Conservation (phyloP, 1,284 basidiomycete genomes). For the Coriolopsis trogii region DNA sequence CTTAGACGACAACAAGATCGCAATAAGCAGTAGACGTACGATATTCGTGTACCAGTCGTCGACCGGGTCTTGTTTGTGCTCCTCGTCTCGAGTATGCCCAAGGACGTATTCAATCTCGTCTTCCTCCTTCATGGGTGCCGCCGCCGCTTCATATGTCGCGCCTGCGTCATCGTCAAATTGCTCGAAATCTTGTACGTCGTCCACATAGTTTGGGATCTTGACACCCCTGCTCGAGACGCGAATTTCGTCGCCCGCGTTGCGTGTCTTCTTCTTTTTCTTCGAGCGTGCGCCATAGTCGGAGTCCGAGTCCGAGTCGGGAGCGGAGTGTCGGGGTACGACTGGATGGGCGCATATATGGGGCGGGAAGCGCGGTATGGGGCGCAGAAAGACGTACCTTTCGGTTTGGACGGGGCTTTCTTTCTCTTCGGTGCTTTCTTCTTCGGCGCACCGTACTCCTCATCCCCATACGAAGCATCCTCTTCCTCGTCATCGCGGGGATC, state of each 20-base stretch:
- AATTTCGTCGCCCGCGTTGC: constrained; percentile 62
- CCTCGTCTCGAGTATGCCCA: constrained; percentile 82
- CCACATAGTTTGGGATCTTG: constrained; percentile 84
- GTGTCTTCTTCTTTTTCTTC: constrained; percentile 83
- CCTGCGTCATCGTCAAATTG: constrained; percentile 75
- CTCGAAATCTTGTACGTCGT: constrained; percentile 82
- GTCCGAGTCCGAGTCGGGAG: constrained; percentile 73
- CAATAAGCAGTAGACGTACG: constrained; percentile 48
- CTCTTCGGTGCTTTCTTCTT: constrained; percentile 69
- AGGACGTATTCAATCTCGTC: constrained; percentile 92
- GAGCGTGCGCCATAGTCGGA: constrained; percentile 87
- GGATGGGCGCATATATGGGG: constrained; percentile 23
- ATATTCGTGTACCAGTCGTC: constrained; percentile 88
- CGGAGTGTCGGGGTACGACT: constrained; percentile 50
- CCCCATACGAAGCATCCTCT: constrained; percentile 76
- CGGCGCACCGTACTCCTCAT: constrained; percentile 63
- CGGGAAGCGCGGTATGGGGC: constrained; percentile 4
- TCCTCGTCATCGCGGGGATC: constrained; percentile 57
- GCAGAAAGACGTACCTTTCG: constrained; percentile 54
- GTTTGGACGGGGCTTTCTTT: constrained; percentile 66
- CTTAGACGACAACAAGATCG: constrained; percentile 14
- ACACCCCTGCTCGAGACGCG: constrained; percentile 82
- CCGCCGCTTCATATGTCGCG: constrained; percentile 55
- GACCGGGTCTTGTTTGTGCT: constrained; percentile 70
- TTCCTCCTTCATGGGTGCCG: constrained; percentile 62